These are phyloP conservation scores for Penicillium argentinense DNA, from an alignment of 495 filamentous ascomycete species.

Conservation along the genomic window DNA sequence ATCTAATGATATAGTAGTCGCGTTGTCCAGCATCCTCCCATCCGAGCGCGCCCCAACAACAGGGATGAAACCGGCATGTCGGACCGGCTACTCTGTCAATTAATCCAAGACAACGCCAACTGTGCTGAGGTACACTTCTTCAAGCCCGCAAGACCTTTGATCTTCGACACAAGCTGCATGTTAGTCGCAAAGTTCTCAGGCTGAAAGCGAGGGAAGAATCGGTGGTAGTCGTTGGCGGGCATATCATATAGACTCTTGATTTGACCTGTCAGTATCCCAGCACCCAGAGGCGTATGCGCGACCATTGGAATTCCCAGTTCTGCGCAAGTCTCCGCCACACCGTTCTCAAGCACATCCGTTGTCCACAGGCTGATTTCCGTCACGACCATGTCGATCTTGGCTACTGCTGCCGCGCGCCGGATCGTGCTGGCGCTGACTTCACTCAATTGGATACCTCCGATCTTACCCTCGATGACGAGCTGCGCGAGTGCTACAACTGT, in stretches of 20 bases:
- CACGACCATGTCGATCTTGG: conserved; percentile 64
- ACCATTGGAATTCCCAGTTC: conserved; percentile 61
- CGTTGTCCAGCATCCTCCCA: conserved; percentile 52
- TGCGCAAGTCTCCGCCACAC: conserved; percentile 60
- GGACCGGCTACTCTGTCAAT: conserved; percentile 43
- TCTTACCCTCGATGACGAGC: conserved; percentile 46
- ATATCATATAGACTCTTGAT: conserved; percentile 60
- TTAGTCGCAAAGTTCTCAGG: conserved; percentile 67
- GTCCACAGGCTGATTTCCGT: conserved; percentile 66
- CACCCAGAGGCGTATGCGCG: conserved; percentile 55
- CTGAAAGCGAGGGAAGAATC: conserved; percentile 59
- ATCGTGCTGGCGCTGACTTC: conserved; percentile 66
- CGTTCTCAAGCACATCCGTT: conserved; percentile 60
- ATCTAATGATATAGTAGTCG: conserved; percentile 23
- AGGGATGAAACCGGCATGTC: conserved; percentile 62
- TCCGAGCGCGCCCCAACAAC: conserved; percentile 66
- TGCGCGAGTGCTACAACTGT: conserved; percentile 45
- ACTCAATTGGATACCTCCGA: conserved; percentile 59
- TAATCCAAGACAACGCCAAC: conserved; percentile 69
- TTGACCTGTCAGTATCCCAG: conserved; percentile 53
- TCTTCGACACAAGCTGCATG: conserved; percentile 56
- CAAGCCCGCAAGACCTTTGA: conserved; percentile 60
- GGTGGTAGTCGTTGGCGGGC: conserved; percentile 44
- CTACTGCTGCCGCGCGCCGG: conserved; percentile 57
- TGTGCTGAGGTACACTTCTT: conserved; percentile 69